Evolutionary conservation across 371 early-diverging fungal genomes (phyloP), one percentile per base, ranked within the genome.

Genomic region (Smittium culicis): DNA sequence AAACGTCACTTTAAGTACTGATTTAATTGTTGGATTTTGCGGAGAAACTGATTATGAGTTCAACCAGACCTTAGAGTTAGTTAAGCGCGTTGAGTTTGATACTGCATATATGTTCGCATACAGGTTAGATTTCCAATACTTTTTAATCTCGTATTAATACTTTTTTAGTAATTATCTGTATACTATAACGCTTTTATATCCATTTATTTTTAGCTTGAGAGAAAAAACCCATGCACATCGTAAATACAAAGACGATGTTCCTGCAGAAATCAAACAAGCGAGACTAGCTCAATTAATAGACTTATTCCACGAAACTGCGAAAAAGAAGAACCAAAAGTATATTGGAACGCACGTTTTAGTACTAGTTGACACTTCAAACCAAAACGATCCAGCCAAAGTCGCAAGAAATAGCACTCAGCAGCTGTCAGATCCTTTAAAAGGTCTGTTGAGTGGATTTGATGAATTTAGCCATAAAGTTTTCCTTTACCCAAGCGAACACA

Each of bases 101-200:
- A 84, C 81, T 70, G 89, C 89, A 0, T 89, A 84, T 67, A 89
- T 89, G 89, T 89, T 89, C 77, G 86, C 86, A 11, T 89, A 89
- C 71, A 85, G 63, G 63, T 63, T 30, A 27, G n/a, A n/a, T n/a
- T n/a, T n/a, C n/a, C n/a, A n/a, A n/a, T n/a, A n/a, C n/a, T n/a
- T n/a, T n/a, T n/a, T n/a, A n/a, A n/a, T n/a, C n/a, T n/a, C n/a
- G n/a, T n/a, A n/a, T n/a, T n/a, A n/a, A n/a, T n/a, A n/a, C n/a
- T n/a, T n/a, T n/a, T n/a, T n/a, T n/a, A n/a, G n/a, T n/a, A n/a
- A n/a, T n/a, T n/a, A n/a, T n/a, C n/a, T n/a, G n/a, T n/a, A n/a
- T n/a, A n/a, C n/a, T n/a, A n/a, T n/a, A n/a, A n/a, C n/a, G n/a
- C n/a, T n/a, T n/a, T n/a, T n/a, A n/a, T n/a, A n/a, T n/a, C n/a